A percentile compares a stretch with the other conserved stretches of the same genome.
phyloP scores from a whole-genome alignment of 2,329 filamentous ascomycete genomes.

The Alternaria gaisen region DNA sequence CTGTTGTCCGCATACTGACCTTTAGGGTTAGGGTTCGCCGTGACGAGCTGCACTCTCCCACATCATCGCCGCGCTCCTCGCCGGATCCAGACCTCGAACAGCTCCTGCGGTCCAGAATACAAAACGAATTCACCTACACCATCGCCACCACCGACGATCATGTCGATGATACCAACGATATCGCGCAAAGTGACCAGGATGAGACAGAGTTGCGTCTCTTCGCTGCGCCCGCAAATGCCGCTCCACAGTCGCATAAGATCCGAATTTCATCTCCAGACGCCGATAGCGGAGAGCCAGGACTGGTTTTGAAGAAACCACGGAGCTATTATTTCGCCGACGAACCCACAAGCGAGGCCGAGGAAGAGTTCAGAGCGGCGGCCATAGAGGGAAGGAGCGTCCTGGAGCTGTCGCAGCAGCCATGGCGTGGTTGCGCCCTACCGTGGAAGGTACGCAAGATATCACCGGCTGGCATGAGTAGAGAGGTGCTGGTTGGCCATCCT shows the following conservation, averaged over 20 bases:
- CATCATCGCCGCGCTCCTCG: slow-evolving; percentile 45
- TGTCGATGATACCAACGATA: slow-evolving; percentile 11
- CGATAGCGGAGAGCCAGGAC: slow-evolving; percentile 34
- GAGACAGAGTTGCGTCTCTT: slow-evolving; percentile 49
- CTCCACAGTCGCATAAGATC: slow-evolving; percentile 39
- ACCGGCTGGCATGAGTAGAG: slow-evolving; percentile 40
- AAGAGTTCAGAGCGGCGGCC: slow-evolving; percentile 36
- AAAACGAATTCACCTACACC: slow-evolving; percentile 38
- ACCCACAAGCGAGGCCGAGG: slow-evolving; percentile 31
- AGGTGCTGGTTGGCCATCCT: slow-evolving; percentile 43
- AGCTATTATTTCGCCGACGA: slow-evolving; percentile 49
- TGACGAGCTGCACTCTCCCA: slow-evolving; percentile 46
- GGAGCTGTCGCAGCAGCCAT: slow-evolving; percentile 40
- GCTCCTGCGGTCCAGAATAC: slow-evolving; percentile 39
- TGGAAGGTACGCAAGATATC: slow-evolving; percentile 48
- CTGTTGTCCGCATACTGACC: slow-evolving; percentile 19
- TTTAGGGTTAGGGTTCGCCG: slow-evolving; percentile 40
- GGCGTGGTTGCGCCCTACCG: slow-evolving; percentile 47
- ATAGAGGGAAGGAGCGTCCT: slow-evolving; percentile 41
- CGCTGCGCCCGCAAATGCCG: slow-evolving; percentile 34
- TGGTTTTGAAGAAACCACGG: slow-evolving; percentile 41
- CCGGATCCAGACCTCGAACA: slow-evolving; percentile 45
- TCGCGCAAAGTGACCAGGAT: slow-evolving; percentile 32
- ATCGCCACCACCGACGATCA: background rate
- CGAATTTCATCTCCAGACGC: slow-evolving; percentile 43